A percentile compares a stretch with the other conserved stretches of the same genome.
Evolutionary conservation across 1,284 basidiomycete species (phyloP).

Genomic region (Vanrija sp.): DNA sequence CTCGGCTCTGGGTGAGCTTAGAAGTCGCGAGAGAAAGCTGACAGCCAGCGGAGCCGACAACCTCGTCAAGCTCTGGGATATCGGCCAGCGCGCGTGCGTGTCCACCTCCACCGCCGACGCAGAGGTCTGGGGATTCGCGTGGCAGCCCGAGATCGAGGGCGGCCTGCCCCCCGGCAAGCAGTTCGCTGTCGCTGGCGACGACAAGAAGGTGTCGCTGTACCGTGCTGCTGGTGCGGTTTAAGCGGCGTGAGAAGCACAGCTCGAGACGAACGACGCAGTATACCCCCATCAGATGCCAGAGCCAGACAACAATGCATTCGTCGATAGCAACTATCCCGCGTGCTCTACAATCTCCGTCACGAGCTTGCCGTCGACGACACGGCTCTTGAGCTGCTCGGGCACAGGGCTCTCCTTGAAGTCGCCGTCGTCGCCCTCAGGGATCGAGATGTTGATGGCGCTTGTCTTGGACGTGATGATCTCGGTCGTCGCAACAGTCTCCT

Average conservation of each 20-base stretch:
- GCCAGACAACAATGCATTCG: background rate
- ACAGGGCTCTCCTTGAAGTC: constrained; percentile 85
- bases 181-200: constrained; percentile 76
- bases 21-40: background rate
- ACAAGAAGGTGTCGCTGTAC: constrained; percentile 67
- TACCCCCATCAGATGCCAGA: background rate
- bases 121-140: constrained; percentile 80
- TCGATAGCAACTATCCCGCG: constrained; percentile 55
- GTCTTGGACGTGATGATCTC: constrained; percentile 97
- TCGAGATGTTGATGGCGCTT: constrained; percentile 84
- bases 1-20: constrained; percentile 70
- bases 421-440: constrained; percentile 80
- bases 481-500: constrained; percentile 62
- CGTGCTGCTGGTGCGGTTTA: constrained; percentile 41
- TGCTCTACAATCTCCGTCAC: constrained; percentile 88
- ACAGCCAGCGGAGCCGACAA: constrained; percentile 69
- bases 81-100: constrained; percentile 68
- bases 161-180: constrained; percentile 54
- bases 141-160: constrained; percentile 63
- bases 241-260: background rate
- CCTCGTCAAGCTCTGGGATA: constrained; percentile 82
- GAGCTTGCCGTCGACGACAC: constrained; percentile 76
- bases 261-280: background rate
- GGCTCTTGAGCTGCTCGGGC: constrained; percentile 93
- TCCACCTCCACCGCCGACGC: constrained; percentile 71